Evolutionary conservation across 169 alveolate genomes (phyloP).

Genomic region (Plasmodium inui): DNA sequence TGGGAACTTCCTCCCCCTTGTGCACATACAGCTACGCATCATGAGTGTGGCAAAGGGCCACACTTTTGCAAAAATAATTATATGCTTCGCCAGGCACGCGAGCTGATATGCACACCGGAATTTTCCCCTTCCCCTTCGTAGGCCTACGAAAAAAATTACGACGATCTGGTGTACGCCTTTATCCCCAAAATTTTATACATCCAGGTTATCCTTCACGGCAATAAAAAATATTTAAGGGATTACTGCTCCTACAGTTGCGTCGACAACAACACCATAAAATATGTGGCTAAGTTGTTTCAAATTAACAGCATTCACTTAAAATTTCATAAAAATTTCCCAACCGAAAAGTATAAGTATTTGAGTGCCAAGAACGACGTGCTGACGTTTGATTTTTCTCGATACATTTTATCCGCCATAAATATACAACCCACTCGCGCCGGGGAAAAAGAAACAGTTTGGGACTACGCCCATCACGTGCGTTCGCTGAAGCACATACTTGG

Average conservation of each 20-base stretch:
- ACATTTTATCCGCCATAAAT: constrained; percentile 36
- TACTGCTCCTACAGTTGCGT: constrained; percentile 67
- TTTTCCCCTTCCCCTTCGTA: neutral
- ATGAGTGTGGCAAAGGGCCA: neutral
- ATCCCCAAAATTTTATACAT: constrained; percentile 56
- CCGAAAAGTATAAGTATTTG: constrained; percentile 35
- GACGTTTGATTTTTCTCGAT: constrained; percentile 34
- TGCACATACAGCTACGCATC: neutral
- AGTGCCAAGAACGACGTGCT: constrained; percentile 9
- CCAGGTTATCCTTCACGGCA: constrained; percentile 56
- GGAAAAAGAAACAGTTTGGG: neutral
- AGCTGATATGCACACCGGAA: neutral
- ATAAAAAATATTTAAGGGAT: constrained; percentile 43
- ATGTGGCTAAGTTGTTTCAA: constrained; percentile 52
- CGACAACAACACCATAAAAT: constrained; percentile 40
- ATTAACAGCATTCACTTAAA: constrained; percentile 45
- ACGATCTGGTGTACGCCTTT: constrained; percentile 59
- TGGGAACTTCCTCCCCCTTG: neutral
- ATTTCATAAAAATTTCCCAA: constrained; percentile 28
- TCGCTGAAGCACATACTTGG: constrained; percentile 30
- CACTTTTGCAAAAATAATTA: neutral
- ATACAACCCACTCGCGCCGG: neutral
- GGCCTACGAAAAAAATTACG: constrained; percentile 65
- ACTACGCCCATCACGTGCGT: constrained; percentile 9
- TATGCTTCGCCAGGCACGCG: neutral